Evolutionary conservation across 345 rosid genomes (phyloP), one percentile per base, ranked within the genome.

Genomic region (Crucihimalaya himalaica): DNA sequence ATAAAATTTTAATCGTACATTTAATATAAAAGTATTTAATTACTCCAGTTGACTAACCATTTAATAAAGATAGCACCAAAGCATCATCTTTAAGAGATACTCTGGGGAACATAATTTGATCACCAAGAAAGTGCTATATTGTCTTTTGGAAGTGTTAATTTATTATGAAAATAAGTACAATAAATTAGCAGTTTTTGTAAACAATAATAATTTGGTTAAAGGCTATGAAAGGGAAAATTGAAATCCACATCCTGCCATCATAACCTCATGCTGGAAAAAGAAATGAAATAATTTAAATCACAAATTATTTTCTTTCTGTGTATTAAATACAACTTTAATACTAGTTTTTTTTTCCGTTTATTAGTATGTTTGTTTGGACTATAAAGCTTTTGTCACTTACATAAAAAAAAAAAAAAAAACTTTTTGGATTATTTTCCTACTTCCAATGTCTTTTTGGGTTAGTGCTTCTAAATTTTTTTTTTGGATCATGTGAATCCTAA

Each of bases 401-500:
- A 55, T 52, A 11, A 58, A 39, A 42, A 3, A 7, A 46, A 21
- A 11, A 11, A 14, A 53, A 39, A 14, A 1, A 37, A 8, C 71
- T 55, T 73, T 73, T 57, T 34, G 18, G 27, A 35, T 14, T 3
- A 12, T 42, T 40, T 52, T 18, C 32, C 74, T 2, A 32, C 50
- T 34, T 68, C 39, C 63, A 43, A 68, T 60, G 27, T 60, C 55
- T 67, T n/a, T n/a, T n/a, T n/a, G n/a, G 74, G 52, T 68, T 31
- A 31, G 63, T 75, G 63, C 34, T 43, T 66, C 57, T 52, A 40
- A 25, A 21, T 39, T 52, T 21, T 48, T 40, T 61, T 67, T 75
- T 75, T 60, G 79, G 70, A 75, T 75, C 79, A 75, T 53, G 74
- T 53, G 79, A 75, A 68, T 75, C 55, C 68, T 58, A 50, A 58